Evolutionary conservation across 768 basidiomycete species (phyloP).

Genomic region (Trametes gibbosa): DNA sequence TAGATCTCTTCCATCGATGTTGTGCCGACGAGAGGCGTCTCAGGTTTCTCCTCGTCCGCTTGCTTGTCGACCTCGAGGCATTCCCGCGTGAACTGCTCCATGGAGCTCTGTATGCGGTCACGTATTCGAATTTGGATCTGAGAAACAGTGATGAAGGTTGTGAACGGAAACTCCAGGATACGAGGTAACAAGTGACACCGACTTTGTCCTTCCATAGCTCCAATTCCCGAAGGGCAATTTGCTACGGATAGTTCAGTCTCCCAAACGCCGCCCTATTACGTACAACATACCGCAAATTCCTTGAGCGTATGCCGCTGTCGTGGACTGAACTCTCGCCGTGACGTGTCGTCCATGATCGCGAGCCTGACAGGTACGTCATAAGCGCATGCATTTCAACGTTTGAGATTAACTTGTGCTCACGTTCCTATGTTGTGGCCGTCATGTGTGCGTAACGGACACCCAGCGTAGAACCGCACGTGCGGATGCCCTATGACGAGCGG

Average conservation of each 20-base stretch:
- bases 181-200: not conserved
- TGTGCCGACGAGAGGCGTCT: slow-evolving; percentile 24
- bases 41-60: slow-evolving; percentile 37
- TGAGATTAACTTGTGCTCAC: slow-evolving; percentile 36
- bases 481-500: slow-evolving; percentile 69
- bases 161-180: too few relatives aligned
- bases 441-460: slow-evolving; percentile 82
- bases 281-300: slow-evolving; percentile 69
- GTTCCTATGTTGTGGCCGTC: slow-evolving; percentile 91
- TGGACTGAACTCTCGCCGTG: slow-evolving; percentile 82
- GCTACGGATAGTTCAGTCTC: slow-evolving; percentile 35
- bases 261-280: not conserved
- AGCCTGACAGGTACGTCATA: slow-evolving; percentile 43
- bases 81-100: slow-evolving; percentile 95
- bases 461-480: slow-evolving; percentile 84
- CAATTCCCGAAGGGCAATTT: slow-evolving; percentile 92
- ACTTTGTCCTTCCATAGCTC: slow-evolving; percentile 95
- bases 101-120: slow-evolving; percentile 91
- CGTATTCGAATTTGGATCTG: slow-evolving; percentile 88
- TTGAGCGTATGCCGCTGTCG: slow-evolving; percentile 89
- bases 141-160: not conserved
- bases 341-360: slow-evolving; percentile 80
- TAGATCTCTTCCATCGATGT: slow-evolving; percentile 85
- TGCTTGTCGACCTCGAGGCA: slow-evolving; percentile 87
- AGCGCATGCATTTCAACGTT: not conserved